Conservation (phyloP, 768 basidiomycete genomes). For the Hypsizygus marmoreus region DNA sequence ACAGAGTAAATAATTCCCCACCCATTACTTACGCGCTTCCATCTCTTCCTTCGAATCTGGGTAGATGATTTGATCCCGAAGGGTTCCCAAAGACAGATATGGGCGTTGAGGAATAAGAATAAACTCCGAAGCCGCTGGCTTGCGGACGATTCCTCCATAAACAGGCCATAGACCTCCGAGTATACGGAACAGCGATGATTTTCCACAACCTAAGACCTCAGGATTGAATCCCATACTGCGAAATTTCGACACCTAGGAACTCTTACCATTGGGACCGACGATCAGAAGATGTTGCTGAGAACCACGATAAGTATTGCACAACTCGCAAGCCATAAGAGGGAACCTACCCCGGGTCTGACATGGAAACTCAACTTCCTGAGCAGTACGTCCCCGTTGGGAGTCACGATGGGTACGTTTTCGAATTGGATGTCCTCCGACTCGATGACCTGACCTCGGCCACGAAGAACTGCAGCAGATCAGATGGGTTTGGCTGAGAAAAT, state of each 20-base stretch:
- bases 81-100: slow-evolving; percentile 90
- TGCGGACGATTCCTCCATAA: slow-evolving; percentile 80
- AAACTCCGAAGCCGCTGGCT: slow-evolving; percentile 86
- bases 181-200: slow-evolving; percentile 93
- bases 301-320: slow-evolving; percentile 16
- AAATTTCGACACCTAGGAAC: not conserved
- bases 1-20: not conserved
- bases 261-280: slow-evolving; percentile 87
- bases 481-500: not conserved
- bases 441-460: slow-evolving; percentile 75
- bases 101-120: slow-evolving; percentile 96
- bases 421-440: slow-evolving; percentile 91
- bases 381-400: slow-evolving; percentile 93
- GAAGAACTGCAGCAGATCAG: slow-evolving; percentile 57
- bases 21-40: slow-evolving; percentile 59
- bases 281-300: slow-evolving; percentile 87
- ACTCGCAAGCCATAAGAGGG: not conserved
- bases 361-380: slow-evolving; percentile 84
- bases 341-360: slow-evolving; percentile 80
- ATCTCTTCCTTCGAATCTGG: slow-evolving; percentile 84
- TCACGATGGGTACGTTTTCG: slow-evolving; percentile 91
- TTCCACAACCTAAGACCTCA: slow-evolving; percentile 66
- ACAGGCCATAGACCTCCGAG: slow-evolving; percentile 95
- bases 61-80: slow-evolving; percentile 96
- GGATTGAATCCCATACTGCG: not conserved